Conservation (phyloP, 163 green algal species). For the Coccomyxa subellipsoidea region DNA sequence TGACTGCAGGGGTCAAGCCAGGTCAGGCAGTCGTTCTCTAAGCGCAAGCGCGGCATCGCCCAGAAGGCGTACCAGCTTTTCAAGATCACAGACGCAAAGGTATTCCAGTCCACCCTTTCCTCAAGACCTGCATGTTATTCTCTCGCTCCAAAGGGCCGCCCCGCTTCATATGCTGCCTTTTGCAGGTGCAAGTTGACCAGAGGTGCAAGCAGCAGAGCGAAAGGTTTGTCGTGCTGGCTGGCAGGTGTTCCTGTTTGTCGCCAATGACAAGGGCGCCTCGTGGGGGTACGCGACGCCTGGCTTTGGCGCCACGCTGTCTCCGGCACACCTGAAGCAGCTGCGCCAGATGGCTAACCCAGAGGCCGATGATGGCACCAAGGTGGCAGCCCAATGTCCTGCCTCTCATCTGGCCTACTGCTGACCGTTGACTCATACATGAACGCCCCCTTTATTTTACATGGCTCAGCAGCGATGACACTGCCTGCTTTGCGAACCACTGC, state of each 20-base stretch:
- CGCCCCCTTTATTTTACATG: no score
- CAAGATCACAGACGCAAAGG: slow-evolving; percentile 59
- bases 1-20: slow-evolving; percentile 51
- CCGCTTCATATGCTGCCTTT: not conserved
- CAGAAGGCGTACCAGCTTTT: slow-evolving; percentile 62
- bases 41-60: slow-evolving; percentile 60
- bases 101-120: not conserved
- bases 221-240: not conserved
- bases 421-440: no score
- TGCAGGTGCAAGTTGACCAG: not conserved
- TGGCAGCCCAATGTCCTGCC: not conserved
- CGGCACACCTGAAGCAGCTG: slow-evolving; percentile 40
- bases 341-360: slow-evolving; percentile 30
- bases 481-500: not conserved
- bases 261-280: slow-evolving; percentile 61
- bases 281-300: slow-evolving; percentile 60
- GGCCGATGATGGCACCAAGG: not conserved
- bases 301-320: slow-evolving; percentile 34
- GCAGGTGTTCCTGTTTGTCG: slow-evolving; percentile 63
- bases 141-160: no score
- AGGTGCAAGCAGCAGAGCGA: not conserved
- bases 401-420: not conserved
- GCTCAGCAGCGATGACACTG: no score
- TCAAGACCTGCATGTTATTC: not conserved
- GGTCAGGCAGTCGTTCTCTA: slow-evolving; percentile 60